Base-by-base conservation (phyloP, 1,284 basidiomycete genomes). In the Sanghuangporus sanghuang region DNA sequence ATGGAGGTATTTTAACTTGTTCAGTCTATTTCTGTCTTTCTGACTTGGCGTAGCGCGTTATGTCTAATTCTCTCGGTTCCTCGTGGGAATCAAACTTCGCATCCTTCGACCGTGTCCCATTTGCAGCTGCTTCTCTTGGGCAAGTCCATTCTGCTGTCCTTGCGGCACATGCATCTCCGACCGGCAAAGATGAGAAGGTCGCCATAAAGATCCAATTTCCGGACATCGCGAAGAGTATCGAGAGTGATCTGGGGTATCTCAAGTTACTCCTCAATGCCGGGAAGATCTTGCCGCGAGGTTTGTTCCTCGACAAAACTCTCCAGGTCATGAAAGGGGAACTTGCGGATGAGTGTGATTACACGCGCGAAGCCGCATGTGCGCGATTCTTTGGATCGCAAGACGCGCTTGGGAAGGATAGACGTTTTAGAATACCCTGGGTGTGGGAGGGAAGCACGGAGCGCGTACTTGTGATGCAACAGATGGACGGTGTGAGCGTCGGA, bases 171-270 rank as follows among this genome's bases (percentile, higher is more conserved):
- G 71, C 72, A 16, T 81, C 82, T 50, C 81, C 81, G 11, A 87
- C 86, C 1, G 81, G 82, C 12, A 75, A 69, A 49, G 77, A 81
- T 1, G 85, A 81, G 65, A 78, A 73, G 6, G 90, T 98, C 12
- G 97, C 96, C 0, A 89, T 99, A 64, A 99, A 99, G 75, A 84
- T 99, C 48, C 97, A 99, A 73, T 99, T 98, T 73, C 96, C 96
- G 0, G 93, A 95, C 68, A 93, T 99, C 38, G 84, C 82, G 1
- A 81, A 89, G 61, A 95, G 92, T 2, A 98, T 99, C 68, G 81
- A 86, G 64, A 93, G 88, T 52, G 97, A 99, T 73, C 74, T 99
- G 16, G 83, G 89, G 21, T 97, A 97, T 73, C 82, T 98, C 64
- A 92, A 90, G 65, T 77, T 94, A 69, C 78, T 99, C 1, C 78